Conservation (phyloP, 345 rosid species). For the Barbarea vulgaris region DNA sequence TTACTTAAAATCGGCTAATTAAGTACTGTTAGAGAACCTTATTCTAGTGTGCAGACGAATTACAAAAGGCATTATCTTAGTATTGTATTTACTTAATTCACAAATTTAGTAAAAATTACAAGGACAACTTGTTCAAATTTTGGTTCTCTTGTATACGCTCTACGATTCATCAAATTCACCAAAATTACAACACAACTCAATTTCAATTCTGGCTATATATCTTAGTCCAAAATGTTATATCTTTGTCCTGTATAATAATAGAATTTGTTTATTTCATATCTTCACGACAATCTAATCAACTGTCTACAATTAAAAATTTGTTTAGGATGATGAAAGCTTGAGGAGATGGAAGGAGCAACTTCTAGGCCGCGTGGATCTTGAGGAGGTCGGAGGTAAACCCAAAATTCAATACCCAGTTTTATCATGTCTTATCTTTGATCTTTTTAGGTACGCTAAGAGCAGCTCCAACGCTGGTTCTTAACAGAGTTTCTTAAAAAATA, state of each 20-base stretch:
- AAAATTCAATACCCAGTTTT: neutral
- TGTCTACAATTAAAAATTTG: neutral
- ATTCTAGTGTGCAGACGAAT: neutral
- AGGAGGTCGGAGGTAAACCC: conserved; percentile 42
- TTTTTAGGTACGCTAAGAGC: neutral
- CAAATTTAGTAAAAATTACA: neutral
- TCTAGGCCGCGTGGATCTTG: conserved; percentile 58
- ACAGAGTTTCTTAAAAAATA: no score
- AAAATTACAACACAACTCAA: neutral
- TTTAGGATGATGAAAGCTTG: conserved; percentile 79
- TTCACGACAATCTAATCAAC: neutral
- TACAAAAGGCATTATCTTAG: neutral
- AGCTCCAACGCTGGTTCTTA: no score
- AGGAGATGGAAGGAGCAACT: conserved; percentile 84
- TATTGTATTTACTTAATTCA: neutral
- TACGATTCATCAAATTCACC: neutral
- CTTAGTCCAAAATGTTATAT: conserved; percentile 1
- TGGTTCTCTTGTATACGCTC: neutral
- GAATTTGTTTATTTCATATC: neutral
- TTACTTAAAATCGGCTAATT: neutral
- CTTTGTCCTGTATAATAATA: neutral
- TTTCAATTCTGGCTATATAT: neutral
- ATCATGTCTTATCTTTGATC: neutral
- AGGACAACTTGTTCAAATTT: neutral
- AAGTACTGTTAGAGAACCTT: neutral